Base-by-base conservation (phyloP, 441 rosid species). In the Pelargonium myrrhifolium region DNA sequence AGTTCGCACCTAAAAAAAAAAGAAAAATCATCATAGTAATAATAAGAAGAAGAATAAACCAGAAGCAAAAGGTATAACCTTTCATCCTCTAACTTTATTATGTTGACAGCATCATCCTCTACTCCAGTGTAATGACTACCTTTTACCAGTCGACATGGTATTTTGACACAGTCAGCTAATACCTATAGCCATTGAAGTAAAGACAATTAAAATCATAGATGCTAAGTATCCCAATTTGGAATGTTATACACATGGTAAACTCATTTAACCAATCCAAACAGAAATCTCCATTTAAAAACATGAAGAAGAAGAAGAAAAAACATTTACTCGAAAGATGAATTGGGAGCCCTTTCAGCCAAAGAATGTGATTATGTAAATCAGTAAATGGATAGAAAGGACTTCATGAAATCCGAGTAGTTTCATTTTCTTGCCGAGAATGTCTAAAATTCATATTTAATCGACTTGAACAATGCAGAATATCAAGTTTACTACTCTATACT, bases 71-170 rank as follows among this genome's bases (percentile, higher is more conserved):
- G 35, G 43, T 43, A 77, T 42, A 71, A 92, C 99, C 99, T 94
- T 78, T 86, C 98, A 79, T 90, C 87, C 49, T 85, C 92, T 74
- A 87, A 76, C 81, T 89, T 90, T 80, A 94, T 87, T 62, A 87
- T 87, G 82, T 94, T 90, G 73, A 94, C 92, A 68, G 95, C 99
- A 82, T 90, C 99, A 72, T 94, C 98, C 82, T 94, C 99, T 11
- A 84, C 83, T 9, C 99, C 99, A 59, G 99, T 94, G 87, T 92
- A 94, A 78, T 88, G 94, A 78, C 98, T 90, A 68, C 99, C 99
- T 79, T 92, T 94, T 67, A 94, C 95, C 82, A 94, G 81, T 77
- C 97, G 85, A 83, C 99, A 94, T 68, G 97, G 89, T 73, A 94
- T 81, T 53, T 72, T 82, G 58, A 87, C 78, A 79, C 75, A 81